Evolutionary conservation across 2,329 filamentous ascomycete genomes (phyloP).

Genomic region (Paracamarosporium sp.): DNA sequence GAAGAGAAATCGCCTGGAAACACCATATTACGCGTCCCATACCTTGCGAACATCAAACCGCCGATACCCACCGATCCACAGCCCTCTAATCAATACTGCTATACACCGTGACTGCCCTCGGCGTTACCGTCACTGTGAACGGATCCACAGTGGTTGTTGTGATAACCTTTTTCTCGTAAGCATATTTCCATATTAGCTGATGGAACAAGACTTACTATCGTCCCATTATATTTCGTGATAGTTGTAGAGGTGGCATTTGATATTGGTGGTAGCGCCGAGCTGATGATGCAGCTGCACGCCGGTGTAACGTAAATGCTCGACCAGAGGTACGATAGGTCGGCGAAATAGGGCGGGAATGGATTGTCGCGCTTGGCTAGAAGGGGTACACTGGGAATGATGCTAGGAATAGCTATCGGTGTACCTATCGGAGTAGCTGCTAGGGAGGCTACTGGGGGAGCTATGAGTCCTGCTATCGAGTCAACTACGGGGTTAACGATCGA

Average conservation of each 20-base stretch:
- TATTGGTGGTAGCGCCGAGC: slow-evolving; percentile 14
- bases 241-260: slow-evolving; percentile 13
- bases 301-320: slow-evolving; percentile 19
- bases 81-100: slow-evolving; percentile 11
- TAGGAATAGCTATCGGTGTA: too few species aligned
- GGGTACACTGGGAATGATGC: not conserved
- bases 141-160: slow-evolving; percentile 20
- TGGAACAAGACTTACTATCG: slow-evolving; percentile 12
- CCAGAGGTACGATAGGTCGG: slow-evolving; percentile 19
- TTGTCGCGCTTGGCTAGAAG: slow-evolving; percentile 14
- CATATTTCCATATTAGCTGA: not conserved
- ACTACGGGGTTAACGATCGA: too few species aligned
- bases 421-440: too few species aligned
- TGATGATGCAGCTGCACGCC: slow-evolving; percentile 23
- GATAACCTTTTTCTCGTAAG: slow-evolving; percentile 10
- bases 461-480: too few species aligned
- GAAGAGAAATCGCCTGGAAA: too few species aligned
- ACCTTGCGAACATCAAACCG: too few species aligned
- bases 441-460: not conserved
- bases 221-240: slow-evolving; percentile 14
- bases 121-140: slow-evolving; percentile 23
- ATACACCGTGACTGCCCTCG: slow-evolving; percentile 20
- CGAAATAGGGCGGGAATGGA: slow-evolving; percentile 15
- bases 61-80: too few species aligned
- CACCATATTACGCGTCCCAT: too few species aligned